Evolutionary conservation across 208 protist species (phyloP).

Genomic region (Wallacemonas rigidus): DNA sequence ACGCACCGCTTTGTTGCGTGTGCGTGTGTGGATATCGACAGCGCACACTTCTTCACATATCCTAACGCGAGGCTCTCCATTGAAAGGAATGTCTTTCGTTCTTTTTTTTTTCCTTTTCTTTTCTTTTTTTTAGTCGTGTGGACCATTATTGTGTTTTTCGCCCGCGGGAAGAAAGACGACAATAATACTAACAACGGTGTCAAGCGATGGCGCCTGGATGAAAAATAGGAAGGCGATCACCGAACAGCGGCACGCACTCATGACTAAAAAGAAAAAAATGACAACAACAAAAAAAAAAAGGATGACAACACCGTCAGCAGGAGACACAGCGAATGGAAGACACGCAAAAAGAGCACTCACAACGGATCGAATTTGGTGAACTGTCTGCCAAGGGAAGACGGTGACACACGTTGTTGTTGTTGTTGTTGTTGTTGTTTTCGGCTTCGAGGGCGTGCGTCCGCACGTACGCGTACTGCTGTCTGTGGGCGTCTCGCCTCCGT

Average conservation of each 20-base stretch:
- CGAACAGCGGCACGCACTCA: background rate
- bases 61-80: background rate
- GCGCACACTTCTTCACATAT: background rate
- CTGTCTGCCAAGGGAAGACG: too few species aligned
- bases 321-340: too few species aligned
- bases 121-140: constrained; percentile 7
- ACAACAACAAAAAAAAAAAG: constrained; percentile 8
- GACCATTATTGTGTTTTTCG: constrained; percentile 5
- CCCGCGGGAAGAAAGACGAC: background rate
- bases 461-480: too few species aligned
- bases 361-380: too few species aligned
- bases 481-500: too few species aligned
- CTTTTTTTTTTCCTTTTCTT: constrained; percentile 19
- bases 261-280: background rate
- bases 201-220: background rate
- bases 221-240: background rate
- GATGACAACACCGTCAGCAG: too few species aligned
- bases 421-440: too few species aligned
- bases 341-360: too few species aligned
- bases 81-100: constrained; percentile 16
- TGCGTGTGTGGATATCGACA: too few species aligned
- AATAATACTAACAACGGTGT: background rate
- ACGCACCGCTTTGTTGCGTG: too few species aligned
- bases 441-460: too few species aligned
- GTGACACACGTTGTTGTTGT: too few species aligned